A percentile compares a stretch with the other conserved stretches of the same genome.
Conservation (phyloP, 441 rosid species). For the Aleurites moluccanus region DNA sequence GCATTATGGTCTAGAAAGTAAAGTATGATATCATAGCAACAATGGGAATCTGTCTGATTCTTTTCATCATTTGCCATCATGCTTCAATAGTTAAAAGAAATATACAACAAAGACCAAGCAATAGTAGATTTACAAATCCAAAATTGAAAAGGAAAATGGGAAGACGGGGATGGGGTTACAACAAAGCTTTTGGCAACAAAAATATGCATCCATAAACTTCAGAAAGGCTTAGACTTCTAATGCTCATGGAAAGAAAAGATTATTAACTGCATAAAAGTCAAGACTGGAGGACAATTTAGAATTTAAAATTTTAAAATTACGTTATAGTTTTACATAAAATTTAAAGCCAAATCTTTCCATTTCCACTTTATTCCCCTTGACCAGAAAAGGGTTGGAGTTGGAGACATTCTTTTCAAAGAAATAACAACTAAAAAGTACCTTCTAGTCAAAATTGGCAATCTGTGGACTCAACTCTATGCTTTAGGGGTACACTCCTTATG, state of each 20-base stretch:
- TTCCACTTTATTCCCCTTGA: background rate
- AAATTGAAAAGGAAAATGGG: background rate
- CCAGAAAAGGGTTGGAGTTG: background rate
- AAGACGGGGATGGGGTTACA: background rate
- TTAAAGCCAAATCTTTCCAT: too few species aligned
- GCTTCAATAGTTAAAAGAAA: background rate
- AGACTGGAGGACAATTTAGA: background rate
- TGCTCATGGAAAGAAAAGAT: too few species aligned
- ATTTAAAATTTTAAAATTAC: too few species aligned
- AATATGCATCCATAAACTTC: too few species aligned
- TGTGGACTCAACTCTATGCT: background rate
- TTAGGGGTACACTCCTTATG: background rate
- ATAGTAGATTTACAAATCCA: background rate
- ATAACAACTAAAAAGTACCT: too few species aligned
- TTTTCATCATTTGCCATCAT: slow-evolving; percentile 14
- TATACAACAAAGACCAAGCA: background rate
- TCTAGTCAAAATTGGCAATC: background rate
- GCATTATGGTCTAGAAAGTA: slow-evolving; percentile 19
- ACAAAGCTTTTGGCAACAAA: too few species aligned
- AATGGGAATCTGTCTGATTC: slow-evolving; percentile 25
- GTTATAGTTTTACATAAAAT: too few species aligned
- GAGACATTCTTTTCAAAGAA: background rate
- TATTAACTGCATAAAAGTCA: too few species aligned
- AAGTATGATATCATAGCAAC: slow-evolving; percentile 16
- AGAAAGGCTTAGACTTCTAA: too few species aligned